Evolutionary conservation across 2,329 filamentous ascomycete species (phyloP).

Genomic region (Alternaria ethzedia): DNA sequence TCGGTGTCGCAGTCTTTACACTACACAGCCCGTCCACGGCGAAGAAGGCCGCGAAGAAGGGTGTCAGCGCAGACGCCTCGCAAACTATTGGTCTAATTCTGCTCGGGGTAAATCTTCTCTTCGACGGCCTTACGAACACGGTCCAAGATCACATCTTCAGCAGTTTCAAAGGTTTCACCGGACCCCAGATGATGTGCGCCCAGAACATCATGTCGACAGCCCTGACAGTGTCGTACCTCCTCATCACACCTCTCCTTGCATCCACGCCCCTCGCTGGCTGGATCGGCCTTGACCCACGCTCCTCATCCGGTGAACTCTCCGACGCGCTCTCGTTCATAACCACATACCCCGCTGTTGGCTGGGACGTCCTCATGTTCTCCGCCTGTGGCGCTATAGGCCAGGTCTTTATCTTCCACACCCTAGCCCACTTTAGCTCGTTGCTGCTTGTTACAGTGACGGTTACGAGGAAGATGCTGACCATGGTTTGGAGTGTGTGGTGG

Average conservation of each 20-base stretch:
- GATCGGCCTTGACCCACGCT: constrained; percentile 46
- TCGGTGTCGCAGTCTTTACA: constrained; percentile 93
- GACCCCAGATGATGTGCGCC: constrained; percentile 99
- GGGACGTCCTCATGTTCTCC: constrained; percentile 88
- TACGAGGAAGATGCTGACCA: constrained; percentile 98
- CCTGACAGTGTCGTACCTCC: constrained; percentile 77
- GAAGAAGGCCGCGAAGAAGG: constrained; percentile 47
- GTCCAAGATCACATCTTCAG: constrained; percentile 95
- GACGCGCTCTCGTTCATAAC: constrained; percentile 83
- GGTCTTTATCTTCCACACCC: constrained; percentile 93
- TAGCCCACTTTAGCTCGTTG: constrained; percentile 87
- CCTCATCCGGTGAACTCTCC: constrained; percentile 68
- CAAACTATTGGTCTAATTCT: constrained; percentile 81
- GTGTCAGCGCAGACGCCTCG: constrained; percentile 66
- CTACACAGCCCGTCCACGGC: constrained; percentile 69
- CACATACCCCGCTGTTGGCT: constrained; percentile 79
- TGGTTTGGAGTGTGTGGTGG: constrained; percentile 93
- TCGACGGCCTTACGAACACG: constrained; percentile 94
- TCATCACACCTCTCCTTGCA: constrained; percentile 81
- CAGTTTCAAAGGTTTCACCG: constrained; percentile 77
- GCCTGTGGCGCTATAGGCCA: constrained; percentile 91
- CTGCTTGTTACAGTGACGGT: constrained; percentile 96
- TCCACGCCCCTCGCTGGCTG: constrained; percentile 57
- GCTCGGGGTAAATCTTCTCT: constrained; percentile 86
- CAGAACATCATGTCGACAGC: constrained; percentile 87